Percentiles rank a stretch among this genome's conserved stretches.
These are phyloP conservation scores for Mycena capillaripes DNA, from an alignment of 768 basidiomycete species.

Conservation along the genomic window DNA sequence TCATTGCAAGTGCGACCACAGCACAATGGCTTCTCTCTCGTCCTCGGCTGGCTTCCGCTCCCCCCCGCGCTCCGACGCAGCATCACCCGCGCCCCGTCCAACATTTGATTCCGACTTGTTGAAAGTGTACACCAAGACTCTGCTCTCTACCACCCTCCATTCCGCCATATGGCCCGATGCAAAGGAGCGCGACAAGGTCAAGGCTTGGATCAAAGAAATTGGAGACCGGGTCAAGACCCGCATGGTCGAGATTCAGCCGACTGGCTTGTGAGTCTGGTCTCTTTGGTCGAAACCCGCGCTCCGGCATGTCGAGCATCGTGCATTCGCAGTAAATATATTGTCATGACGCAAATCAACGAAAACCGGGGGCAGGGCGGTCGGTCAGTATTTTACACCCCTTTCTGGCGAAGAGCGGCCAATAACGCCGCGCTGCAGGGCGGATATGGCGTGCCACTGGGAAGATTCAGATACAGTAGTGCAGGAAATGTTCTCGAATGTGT, in stretches of 20 bases:
- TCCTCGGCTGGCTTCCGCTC: constrained; percentile 67
- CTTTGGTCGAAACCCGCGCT: constrained; percentile 1
- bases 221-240: constrained; percentile 88
- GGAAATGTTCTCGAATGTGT: constrained; percentile 85
- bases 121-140: constrained; percentile 86
- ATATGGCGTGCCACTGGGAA: constrained; percentile 91
- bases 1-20: not conserved
- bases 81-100: constrained; percentile 56
- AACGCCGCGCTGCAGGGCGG: constrained; percentile 64
- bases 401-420: constrained; percentile 28
- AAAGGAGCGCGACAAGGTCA: constrained; percentile 78
- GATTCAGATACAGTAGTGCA: constrained; percentile 84
- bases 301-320: constrained; percentile 30
- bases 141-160: constrained; percentile 78
- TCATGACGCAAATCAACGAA: constrained; percentile 88
- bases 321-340: constrained; percentile 82
- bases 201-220: constrained; percentile 86
- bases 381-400: constrained; percentile 57
- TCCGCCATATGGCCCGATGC: constrained; percentile 74
- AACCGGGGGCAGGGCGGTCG: constrained; percentile 89
- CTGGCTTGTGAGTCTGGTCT: constrained; percentile 77
- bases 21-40: constrained; percentile 39
- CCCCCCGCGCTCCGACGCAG: constrained; percentile 72
- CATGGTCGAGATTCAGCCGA: constrained; percentile 87
- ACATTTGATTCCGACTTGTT: constrained; percentile 83